Conservation (phyloP, 1,139 yeast species). For the Scheffersomyces insectosa region DNA sequence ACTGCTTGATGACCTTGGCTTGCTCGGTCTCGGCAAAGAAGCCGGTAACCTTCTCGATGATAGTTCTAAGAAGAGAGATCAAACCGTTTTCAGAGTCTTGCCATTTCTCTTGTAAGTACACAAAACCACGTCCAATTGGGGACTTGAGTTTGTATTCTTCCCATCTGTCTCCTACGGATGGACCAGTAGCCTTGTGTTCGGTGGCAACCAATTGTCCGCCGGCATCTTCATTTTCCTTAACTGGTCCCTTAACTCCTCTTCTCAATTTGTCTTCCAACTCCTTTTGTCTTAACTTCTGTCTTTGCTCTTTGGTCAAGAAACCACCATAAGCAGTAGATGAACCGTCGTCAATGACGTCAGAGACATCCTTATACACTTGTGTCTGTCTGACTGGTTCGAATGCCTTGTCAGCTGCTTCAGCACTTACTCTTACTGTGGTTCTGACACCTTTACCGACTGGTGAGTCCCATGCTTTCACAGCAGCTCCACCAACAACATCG, state of each 20-base stretch:
- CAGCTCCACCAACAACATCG: slow-evolving; percentile 89
- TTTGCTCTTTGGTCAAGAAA: slow-evolving; percentile 80
- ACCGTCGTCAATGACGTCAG: slow-evolving; percentile 90
- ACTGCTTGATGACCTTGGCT: slow-evolving; percentile 84
- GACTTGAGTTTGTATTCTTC: slow-evolving; percentile 68
- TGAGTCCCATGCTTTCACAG: slow-evolving; percentile 94
- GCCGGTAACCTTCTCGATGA: slow-evolving; percentile 79
- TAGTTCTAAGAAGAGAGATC: slow-evolving; percentile 75
- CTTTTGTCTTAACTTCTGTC: slow-evolving; percentile 71
- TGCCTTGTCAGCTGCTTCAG: slow-evolving; percentile 79
- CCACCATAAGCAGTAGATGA: slow-evolving; percentile 90
- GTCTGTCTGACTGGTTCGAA: slow-evolving; percentile 95
- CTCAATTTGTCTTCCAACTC: slow-evolving; percentile 51
- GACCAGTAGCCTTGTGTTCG: slow-evolving; percentile 71
- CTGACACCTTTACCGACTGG: slow-evolving; percentile 89
- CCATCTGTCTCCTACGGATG: slow-evolving; percentile 69
- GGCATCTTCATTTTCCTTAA: slow-evolving; percentile 81
- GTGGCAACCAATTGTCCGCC: slow-evolving; percentile 84
- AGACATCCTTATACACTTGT: slow-evolving; percentile 82
- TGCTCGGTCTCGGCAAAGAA: slow-evolving; percentile 95
- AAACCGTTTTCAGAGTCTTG: slow-evolving; percentile 96
- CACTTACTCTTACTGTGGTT: slow-evolving; percentile 75
- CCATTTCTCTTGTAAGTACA: slow-evolving; percentile 70
- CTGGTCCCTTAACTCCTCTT: slow-evolving; percentile 52
- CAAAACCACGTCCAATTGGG: slow-evolving; percentile 65